These are phyloP conservation scores for Helotiales sp. DNA, from an alignment of 2,329 filamentous ascomycete species.

Conservation along the genomic window DNA sequence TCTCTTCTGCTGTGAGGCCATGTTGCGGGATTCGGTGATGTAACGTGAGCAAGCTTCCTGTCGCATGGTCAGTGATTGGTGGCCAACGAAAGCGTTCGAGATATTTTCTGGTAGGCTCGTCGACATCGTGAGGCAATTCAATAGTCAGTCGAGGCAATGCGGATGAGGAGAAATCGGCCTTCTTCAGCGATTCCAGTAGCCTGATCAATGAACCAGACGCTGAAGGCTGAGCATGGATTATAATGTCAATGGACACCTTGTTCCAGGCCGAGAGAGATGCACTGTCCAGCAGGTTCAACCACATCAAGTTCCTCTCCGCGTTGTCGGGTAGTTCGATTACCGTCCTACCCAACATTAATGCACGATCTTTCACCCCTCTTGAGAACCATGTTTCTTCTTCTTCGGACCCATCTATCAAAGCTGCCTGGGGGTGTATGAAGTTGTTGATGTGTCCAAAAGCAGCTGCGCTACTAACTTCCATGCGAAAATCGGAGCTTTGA, in stretches of 20 bases:
- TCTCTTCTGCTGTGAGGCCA: constrained; percentile 68
- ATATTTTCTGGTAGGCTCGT: constrained; percentile 66
- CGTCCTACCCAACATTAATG: constrained; percentile 57
- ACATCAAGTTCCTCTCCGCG: constrained; percentile 67
- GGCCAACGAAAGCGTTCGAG: constrained; percentile 73
- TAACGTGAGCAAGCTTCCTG: constrained; percentile 66
- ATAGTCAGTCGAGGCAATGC: constrained; percentile 78
- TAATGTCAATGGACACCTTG: constrained; percentile 76
- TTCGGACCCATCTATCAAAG: constrained; percentile 65
- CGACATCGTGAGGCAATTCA: constrained; percentile 76
- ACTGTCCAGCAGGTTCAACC: constrained; percentile 80
- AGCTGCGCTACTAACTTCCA: constrained; percentile 66
- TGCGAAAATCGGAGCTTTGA: constrained; percentile 71
- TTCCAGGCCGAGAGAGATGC: constrained; percentile 78
- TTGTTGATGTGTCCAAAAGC: constrained; percentile 75
- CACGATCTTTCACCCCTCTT: constrained; percentile 61
- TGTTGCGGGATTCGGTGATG: constrained; percentile 72
- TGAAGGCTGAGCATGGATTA: constrained; percentile 75
- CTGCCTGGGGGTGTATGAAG: constrained; percentile 77
- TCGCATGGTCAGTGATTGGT: constrained; percentile 47
- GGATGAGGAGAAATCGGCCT: constrained; percentile 76
- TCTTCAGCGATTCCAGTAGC: constrained; percentile 75
- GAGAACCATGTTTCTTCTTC: constrained; percentile 74
- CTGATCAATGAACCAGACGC: constrained; percentile 77
- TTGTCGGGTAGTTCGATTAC: constrained; percentile 76